A percentile compares a stretch with the other conserved stretches of the same genome.
Conservation (phyloP, 257 asterid species). For the Anisodus tanguticus region DNA sequence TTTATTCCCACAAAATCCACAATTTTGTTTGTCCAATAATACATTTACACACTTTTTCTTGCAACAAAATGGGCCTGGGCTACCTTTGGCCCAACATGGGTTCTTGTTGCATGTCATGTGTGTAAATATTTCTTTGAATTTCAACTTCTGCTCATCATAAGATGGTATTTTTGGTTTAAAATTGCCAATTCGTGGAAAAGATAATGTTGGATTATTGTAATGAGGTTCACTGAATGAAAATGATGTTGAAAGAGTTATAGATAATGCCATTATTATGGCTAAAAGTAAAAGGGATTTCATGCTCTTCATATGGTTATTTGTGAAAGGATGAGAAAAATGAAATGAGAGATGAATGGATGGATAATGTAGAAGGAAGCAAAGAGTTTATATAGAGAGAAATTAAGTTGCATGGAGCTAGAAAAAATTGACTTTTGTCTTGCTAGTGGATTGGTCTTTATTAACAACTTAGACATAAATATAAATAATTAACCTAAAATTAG, state of each 20-base stretch:
- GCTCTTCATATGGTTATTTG: slow-evolving; percentile 36
- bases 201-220: slow-evolving; percentile 29
- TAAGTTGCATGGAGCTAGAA: neutral
- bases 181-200: slow-evolving; percentile 43
- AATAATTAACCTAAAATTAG: slow-evolving; percentile 39
- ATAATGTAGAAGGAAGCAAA: neutral
- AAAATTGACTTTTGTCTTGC: neutral
- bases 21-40: slow-evolving; percentile 45
- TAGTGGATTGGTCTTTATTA: slow-evolving; percentile 40
- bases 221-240: slow-evolving; percentile 14
- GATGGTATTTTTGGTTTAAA: slow-evolving; percentile 42
- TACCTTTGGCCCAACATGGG: slow-evolving; percentile 59
- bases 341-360: neutral
- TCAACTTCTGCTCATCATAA: neutral
- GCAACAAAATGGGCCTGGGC: slow-evolving; percentile 69
- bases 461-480: slow-evolving; percentile 10
- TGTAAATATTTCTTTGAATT: neutral
- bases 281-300: slow-evolving; percentile 38
- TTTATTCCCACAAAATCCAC: slow-evolving; percentile 66
- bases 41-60: slow-evolving; percentile 57
- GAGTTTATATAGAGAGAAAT: slow-evolving; percentile 23
- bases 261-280: slow-evolving; percentile 33
- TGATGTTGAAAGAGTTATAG: slow-evolving; percentile 34
- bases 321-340: neutral
- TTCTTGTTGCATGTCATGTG: slow-evolving; percentile 48